These are phyloP conservation scores for Yueomyces sinensis DNA, from an alignment of 805 yeast genomes.

Conservation along the genomic window DNA sequence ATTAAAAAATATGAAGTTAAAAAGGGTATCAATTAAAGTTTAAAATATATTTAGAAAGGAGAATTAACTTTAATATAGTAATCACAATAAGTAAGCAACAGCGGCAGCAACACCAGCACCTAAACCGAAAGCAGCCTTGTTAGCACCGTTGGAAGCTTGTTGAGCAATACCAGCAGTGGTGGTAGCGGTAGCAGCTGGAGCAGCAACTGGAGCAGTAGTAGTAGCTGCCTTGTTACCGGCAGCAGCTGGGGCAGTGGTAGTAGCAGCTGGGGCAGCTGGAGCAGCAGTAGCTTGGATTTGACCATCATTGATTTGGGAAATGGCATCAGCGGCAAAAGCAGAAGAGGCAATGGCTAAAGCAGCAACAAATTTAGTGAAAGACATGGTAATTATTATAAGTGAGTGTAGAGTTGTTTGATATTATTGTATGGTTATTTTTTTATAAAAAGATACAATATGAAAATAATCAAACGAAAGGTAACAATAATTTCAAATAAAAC, in stretches of 20 bases:
- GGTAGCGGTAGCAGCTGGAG: neutral
- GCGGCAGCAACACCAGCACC: slow-evolving; percentile 13
- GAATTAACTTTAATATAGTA: too few species aligned
- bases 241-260: neutral
- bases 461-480: too few species aligned
- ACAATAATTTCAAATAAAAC: too few species aligned
- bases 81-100: slow-evolving; percentile 10
- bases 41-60: too few species aligned
- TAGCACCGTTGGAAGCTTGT: slow-evolving; percentile 14
- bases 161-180: neutral
- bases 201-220: neutral
- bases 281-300: slow-evolving; percentile 28
- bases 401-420: too few species aligned
- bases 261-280: slow-evolving; percentile 2
- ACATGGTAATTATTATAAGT: neutral
- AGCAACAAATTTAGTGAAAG: slow-evolving; percentile 2
- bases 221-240: slow-evolving; percentile 1
- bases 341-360: slow-evolving; percentile 17
- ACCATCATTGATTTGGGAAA: slow-evolving; percentile 30
- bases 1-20: neutral
- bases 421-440: too few species aligned
- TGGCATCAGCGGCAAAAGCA: slow-evolving; percentile 8
- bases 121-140: slow-evolving; percentile 9
- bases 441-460: too few species aligned
- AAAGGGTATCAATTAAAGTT: neutral